Percentiles rank a stretch among this genome's conserved stretches.
phyloP scores from a whole-genome alignment of 2,329 filamentous ascomycete species.

The Alternaria panax region DNA sequence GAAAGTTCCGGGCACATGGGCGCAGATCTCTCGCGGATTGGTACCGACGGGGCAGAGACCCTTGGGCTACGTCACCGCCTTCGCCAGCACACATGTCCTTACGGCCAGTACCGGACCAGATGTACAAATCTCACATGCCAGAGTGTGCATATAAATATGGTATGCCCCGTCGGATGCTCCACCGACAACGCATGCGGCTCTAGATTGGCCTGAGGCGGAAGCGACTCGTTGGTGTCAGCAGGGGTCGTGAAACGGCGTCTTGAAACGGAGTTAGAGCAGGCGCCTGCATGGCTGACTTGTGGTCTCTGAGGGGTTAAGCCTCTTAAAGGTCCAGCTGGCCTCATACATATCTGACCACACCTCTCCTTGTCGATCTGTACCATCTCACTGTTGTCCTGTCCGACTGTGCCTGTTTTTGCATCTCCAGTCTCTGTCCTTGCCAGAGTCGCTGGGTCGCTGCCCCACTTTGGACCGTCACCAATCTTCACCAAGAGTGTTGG shows the following conservation, averaged over 20 bases:
- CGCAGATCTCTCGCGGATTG: slow-evolving; percentile 16
- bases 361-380: slow-evolving; percentile 23
- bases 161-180: neutral
- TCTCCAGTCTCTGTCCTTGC: slow-evolving; percentile 13
- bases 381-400: slow-evolving; percentile 9
- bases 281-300: slow-evolving; percentile 46
- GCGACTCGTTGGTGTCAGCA: slow-evolving; percentile 41
- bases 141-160: neutral
- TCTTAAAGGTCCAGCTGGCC: slow-evolving; percentile 35
- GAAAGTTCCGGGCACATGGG: slow-evolving; percentile 14
- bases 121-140: neutral
- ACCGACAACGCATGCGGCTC: neutral
- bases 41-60: slow-evolving; percentile 15
- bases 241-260: slow-evolving; percentile 46
- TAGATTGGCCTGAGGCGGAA: slow-evolving; percentile 29
- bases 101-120: neutral
- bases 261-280: slow-evolving; percentile 45
- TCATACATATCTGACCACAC: slow-evolving; percentile 26
- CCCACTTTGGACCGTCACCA: slow-evolving; percentile 9
- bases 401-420: neutral
- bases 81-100: neutral
- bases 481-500: neutral
- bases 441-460: slow-evolving; percentile 2
- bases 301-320: slow-evolving; percentile 10
- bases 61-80: slow-evolving; percentile 13